phyloP scores from a whole-genome alignment of 2,329 filamentous ascomycete genomes.

The Incumbomyces delicatus region DNA sequence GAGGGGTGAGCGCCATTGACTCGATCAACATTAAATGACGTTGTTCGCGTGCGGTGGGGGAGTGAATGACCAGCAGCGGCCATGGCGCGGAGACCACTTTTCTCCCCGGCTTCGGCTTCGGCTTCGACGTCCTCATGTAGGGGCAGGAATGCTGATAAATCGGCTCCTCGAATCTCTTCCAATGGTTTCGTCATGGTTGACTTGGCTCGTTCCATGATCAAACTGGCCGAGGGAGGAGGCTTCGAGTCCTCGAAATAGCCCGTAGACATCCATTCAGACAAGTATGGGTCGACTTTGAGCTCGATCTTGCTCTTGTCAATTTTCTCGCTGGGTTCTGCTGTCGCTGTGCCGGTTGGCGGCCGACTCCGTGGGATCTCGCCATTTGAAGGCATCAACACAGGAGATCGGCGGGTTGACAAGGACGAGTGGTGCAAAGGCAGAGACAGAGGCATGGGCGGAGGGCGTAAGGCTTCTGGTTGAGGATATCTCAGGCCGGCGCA shows the following conservation, averaged over 20 bases:
- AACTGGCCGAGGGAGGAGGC: slow-evolving; percentile 70
- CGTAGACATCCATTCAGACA: slow-evolving; percentile 90
- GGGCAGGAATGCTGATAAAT: slow-evolving; percentile 18
- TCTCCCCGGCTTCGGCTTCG: slow-evolving; percentile 25
- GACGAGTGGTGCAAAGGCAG: slow-evolving; percentile 15
- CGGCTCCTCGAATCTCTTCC: slow-evolving; percentile 45
- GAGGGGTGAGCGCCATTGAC: slow-evolving; percentile 9
- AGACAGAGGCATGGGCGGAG: slow-evolving; percentile 12
- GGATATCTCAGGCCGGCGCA: slow-evolving; percentile 63
- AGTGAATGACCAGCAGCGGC: slow-evolving; percentile 19
- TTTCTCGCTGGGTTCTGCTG: background rate
- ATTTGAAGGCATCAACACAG: slow-evolving; percentile 1
- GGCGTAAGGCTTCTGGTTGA: slow-evolving; percentile 20
- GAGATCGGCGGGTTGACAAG: slow-evolving; percentile 9
- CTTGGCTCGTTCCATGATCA: slow-evolving; percentile 85
- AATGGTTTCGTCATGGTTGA: slow-evolving; percentile 71
- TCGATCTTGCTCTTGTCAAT: slow-evolving; percentile 2
- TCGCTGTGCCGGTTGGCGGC: background rate
- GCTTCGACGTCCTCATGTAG: slow-evolving; percentile 13
- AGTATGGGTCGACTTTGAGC: slow-evolving; percentile 78
- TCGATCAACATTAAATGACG: slow-evolving; percentile 17
- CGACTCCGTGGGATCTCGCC: background rate
- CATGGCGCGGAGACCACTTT: slow-evolving; percentile 18
- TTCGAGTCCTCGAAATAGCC: slow-evolving; percentile 91
- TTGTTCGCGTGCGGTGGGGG: slow-evolving; percentile 15